Percentiles rank a stretch among this genome's conserved stretches.
These are phyloP conservation scores for Thermochaetoides dissita DNA, from an alignment of 2,329 filamentous ascomycete genomes.

Conservation along the genomic window DNA sequence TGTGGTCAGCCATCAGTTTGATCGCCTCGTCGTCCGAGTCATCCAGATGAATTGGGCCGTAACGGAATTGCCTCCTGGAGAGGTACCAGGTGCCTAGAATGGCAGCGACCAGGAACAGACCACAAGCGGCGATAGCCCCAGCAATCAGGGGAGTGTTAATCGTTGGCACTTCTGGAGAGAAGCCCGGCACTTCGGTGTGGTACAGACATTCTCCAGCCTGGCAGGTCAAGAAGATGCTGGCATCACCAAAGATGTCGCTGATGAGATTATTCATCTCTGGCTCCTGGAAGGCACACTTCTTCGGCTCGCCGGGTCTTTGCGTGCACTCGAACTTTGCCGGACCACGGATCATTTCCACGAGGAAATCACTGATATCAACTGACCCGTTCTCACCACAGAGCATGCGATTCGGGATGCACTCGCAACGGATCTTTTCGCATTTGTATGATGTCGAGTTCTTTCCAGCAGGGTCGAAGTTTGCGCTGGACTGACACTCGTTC, in stretches of 20 bases:
- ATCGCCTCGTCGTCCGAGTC: slow-evolving; percentile 79
- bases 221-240: slow-evolving; percentile 73
- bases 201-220: slow-evolving; percentile 84
- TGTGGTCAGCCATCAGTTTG: slow-evolving; percentile 83
- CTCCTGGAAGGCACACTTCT: slow-evolving; percentile 72
- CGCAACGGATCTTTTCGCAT: slow-evolving; percentile 73
- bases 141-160: slow-evolving; percentile 97
- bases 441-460: slow-evolving; percentile 74
- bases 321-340: slow-evolving; percentile 73
- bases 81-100: slow-evolving; percentile 80
- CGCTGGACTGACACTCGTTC: slow-evolving; percentile 61
- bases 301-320: slow-evolving; percentile 46
- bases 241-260: slow-evolving; percentile 75
- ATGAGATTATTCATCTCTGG: slow-evolving; percentile 88
- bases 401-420: slow-evolving; percentile 82
- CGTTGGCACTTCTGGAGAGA: slow-evolving; percentile 72
- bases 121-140: slow-evolving; percentile 73
- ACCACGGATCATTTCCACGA: slow-evolving; percentile 68
- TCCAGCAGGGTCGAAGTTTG: slow-evolving; percentile 54
- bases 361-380: slow-evolving; percentile 81
- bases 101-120: slow-evolving; percentile 76
- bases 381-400: slow-evolving; percentile 85
- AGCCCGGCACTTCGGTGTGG: slow-evolving; percentile 83
- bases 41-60: slow-evolving; percentile 67
- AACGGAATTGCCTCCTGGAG: slow-evolving; percentile 55